phyloP scores from a whole-genome alignment of 2,329 filamentous ascomycete species.

The Venturia oleaginea region DNA sequence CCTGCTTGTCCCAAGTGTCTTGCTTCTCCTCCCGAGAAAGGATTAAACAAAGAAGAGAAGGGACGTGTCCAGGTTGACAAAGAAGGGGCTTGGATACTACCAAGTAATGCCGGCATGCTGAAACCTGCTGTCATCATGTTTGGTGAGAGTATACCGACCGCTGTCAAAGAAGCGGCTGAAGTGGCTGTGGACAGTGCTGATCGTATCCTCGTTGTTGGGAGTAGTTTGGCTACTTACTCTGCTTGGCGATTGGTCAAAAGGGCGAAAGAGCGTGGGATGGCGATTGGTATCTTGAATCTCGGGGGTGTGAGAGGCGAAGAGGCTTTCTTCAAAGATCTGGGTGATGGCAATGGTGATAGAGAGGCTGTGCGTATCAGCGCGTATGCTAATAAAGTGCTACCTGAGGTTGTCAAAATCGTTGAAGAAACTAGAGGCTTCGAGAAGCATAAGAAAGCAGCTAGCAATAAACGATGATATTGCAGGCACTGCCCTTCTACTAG shows the following conservation, averaged over 20 bases:
- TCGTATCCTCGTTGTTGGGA: conserved; percentile 71
- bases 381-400: conserved; percentile 9
- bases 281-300: conserved; percentile 80
- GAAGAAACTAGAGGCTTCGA: conserved; percentile 2
- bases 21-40: conserved; percentile 44
- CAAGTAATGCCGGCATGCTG: conserved; percentile 61
- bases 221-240: conserved; percentile 87
- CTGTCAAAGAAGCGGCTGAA: conserved; percentile 69
- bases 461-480: background rate
- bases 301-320: conserved; percentile 76
- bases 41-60: conserved; percentile 43
- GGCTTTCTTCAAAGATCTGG: conserved; percentile 52
- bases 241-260: conserved; percentile 83
- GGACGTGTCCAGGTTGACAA: conserved; percentile 59
- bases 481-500: too few species aligned
- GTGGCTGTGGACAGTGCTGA: conserved; percentile 67
- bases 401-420: conserved; percentile 10
- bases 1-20: conserved; percentile 80
- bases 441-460: background rate
- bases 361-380: conserved; percentile 1
- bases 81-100: conserved; percentile 72
- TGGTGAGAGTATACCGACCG: conserved; percentile 68
- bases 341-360: conserved; percentile 31
- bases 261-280: conserved; percentile 73
- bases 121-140: conserved; percentile 97